phyloP scores from a whole-genome alignment of 345 rosid species.

The Turnera subulata region DNA sequence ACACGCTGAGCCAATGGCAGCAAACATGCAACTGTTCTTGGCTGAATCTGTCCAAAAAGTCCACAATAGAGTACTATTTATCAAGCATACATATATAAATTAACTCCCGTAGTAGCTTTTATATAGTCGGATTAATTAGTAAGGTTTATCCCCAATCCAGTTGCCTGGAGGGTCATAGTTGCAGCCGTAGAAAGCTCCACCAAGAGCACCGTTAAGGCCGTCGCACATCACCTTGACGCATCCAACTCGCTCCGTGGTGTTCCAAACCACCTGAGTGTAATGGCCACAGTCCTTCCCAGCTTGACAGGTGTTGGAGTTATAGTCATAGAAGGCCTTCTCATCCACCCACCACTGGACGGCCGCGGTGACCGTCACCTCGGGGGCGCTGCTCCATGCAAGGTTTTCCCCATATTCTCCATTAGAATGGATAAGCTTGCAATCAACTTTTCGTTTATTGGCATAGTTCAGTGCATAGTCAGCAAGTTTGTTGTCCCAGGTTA shows the following conservation, averaged over 20 bases:
- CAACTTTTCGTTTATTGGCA: not conserved
- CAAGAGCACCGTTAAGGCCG: no score
- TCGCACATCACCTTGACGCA: constrained; percentile 14
- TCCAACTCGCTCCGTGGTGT: constrained; percentile 5
- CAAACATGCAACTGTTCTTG: no score
- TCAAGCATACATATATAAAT: no score
- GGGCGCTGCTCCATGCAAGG: constrained; percentile 1
- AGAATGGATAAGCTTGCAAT: constrained; percentile 13
- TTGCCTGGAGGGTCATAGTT: constrained; percentile 18
- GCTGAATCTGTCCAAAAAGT: no score
- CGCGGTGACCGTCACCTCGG: not conserved
- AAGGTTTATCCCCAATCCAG: constrained; percentile 8
- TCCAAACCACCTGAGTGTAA: constrained; percentile 19
- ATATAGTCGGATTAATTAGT: no score
- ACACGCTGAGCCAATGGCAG: no score
- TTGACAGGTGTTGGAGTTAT: constrained; percentile 3
- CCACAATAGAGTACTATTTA: no score
- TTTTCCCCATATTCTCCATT: constrained; percentile 13
- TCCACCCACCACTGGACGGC: constrained; percentile 17
- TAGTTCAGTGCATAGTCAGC: constrained; percentile 2
- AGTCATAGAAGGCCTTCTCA: constrained; percentile 11
- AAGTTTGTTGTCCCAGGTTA: constrained; percentile 9
- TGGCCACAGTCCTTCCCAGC: constrained; percentile 8
- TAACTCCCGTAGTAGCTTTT: no score
- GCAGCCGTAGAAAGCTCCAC: constrained; percentile 8